phyloP scores from a whole-genome alignment of 1,284 basidiomycete genomes.

The Moniliella sp. region DNA sequence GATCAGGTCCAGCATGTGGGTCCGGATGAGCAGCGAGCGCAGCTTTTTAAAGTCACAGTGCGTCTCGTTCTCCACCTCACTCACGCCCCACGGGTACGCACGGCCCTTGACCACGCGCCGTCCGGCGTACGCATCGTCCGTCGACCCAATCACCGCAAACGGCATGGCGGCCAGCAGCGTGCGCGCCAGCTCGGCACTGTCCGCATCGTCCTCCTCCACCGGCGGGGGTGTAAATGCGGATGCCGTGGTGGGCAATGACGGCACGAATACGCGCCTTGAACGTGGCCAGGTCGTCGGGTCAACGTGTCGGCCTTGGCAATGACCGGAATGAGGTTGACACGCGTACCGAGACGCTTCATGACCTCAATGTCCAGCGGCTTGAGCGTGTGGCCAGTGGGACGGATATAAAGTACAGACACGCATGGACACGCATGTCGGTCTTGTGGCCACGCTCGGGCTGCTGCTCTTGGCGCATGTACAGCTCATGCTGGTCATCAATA shows the following conservation, averaged over 20 bases:
- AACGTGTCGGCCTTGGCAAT: conserved; percentile 89
- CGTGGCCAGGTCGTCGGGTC: conserved; percentile 64
- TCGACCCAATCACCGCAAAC: conserved; percentile 93
- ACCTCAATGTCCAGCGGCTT: conserved; percentile 97
- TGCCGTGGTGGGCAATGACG: conserved; percentile 69
- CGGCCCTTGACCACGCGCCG: conserved; percentile 85
- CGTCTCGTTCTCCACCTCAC: conserved; percentile 94
- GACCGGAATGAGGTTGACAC: conserved; percentile 92
- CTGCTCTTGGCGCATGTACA: conserved; percentile 98
- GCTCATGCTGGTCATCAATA: conserved; percentile 97
- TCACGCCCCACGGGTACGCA: conserved; percentile 98
- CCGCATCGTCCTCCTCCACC: conserved; percentile 71
- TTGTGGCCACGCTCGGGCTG: conserved; percentile 81
- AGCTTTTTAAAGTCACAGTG: conserved; percentile 99
- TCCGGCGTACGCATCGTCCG: conserved; percentile 76
- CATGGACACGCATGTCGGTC: conserved; percentile 83
- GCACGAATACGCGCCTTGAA: conserved; percentile 87
- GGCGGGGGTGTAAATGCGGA: conserved; percentile 85
- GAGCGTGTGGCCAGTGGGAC: conserved; percentile 84
- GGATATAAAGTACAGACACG: conserved; percentile 92
- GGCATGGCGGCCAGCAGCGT: conserved; percentile 65
- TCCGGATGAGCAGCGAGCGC: conserved; percentile 79
- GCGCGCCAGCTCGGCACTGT: conserved; percentile 66
- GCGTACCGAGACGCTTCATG: conserved; percentile 86
- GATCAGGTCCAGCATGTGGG: conserved; percentile 95